Evolutionary conservation across 768 basidiomycete species (phyloP).

Genomic region (Lentinula sp.): DNA sequence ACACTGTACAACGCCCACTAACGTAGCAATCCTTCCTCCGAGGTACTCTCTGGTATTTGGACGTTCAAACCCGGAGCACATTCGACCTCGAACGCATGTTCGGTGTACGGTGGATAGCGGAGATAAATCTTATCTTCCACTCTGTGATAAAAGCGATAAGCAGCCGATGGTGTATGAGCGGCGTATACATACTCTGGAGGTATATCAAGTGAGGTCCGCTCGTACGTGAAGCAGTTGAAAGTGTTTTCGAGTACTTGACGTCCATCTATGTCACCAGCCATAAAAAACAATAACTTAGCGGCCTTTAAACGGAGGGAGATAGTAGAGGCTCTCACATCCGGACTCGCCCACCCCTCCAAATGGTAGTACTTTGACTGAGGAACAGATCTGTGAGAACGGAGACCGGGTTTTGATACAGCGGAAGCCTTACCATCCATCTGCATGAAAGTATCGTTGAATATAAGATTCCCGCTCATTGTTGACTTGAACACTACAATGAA

Average conservation of each 20-base stretch:
- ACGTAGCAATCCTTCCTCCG: not conserved
- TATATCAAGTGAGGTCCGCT: not conserved
- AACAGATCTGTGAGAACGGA: not conserved
- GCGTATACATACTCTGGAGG: not conserved
- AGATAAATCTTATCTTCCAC: not conserved
- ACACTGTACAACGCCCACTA: too few relatives aligned
- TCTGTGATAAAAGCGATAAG: not conserved
- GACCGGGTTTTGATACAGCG: not conserved
- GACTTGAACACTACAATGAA: conserved; percentile 48
- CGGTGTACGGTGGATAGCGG: conserved; percentile 8
- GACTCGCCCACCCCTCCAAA: conserved; percentile 72
- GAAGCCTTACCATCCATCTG: conserved; percentile 45
- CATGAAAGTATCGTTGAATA: conserved; percentile 69
- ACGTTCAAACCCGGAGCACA: not conserved
- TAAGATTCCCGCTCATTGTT: conserved; percentile 65
- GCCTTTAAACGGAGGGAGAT: not conserved
- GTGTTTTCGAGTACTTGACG: conserved; percentile 7
- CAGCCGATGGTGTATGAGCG: not conserved
- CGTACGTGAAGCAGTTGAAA: conserved; percentile 6
- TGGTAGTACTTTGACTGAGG: conserved; percentile 53
- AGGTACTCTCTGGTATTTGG: not conserved
- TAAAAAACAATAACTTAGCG: not conserved
- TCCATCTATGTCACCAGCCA: not conserved
- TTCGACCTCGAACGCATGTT: not conserved
- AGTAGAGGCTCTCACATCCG: conserved; percentile 47